Conservation (phyloP, 2,329 filamentous ascomycete genomes). For the Beauveria sp. region DNA sequence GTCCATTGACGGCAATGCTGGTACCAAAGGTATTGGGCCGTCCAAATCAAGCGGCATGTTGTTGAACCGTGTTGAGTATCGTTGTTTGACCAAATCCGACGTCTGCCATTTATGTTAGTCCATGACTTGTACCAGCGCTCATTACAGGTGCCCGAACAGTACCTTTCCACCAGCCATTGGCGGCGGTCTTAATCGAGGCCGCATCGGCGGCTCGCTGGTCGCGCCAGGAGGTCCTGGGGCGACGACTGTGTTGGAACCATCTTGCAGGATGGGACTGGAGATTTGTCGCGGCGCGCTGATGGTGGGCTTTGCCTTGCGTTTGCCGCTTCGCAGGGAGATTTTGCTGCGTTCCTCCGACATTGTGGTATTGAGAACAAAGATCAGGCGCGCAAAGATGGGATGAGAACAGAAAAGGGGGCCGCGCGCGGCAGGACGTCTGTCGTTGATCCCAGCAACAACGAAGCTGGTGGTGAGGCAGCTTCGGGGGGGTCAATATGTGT, state of each 20-base stretch:
- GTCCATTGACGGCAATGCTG: constrained; percentile 52
- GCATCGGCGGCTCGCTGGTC: constrained; percentile 22
- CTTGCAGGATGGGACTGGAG: constrained; percentile 50
- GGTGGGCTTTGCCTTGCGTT: constrained; percentile 52
- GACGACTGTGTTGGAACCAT: constrained; percentile 26
- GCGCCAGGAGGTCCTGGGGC: constrained; percentile 19
- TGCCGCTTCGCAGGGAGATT: constrained; percentile 56
- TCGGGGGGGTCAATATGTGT: not conserved
- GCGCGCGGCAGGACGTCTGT: not conserved
- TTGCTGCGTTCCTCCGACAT: constrained; percentile 58
- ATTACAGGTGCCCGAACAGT: constrained; percentile 13
- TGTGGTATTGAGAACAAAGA: constrained; percentile 13
- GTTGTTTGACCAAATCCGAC: constrained; percentile 81
- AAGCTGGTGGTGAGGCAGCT: not conserved
- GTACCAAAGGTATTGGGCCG: constrained; percentile 63
- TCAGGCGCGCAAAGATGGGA: not conserved
- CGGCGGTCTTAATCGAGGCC: constrained; percentile 38
- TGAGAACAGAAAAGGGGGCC: not conserved
- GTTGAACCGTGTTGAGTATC: constrained; percentile 91
- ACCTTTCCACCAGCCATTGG: constrained; percentile 51
- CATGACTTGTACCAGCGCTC: not conserved
- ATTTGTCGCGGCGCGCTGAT: constrained; percentile 59
- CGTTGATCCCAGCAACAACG: not conserved
- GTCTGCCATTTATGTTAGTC: constrained; percentile 35
- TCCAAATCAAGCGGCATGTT: constrained; percentile 64